phyloP scores from a whole-genome alignment of 345 rosid genomes.

The Citrus cavaleriei region DNA sequence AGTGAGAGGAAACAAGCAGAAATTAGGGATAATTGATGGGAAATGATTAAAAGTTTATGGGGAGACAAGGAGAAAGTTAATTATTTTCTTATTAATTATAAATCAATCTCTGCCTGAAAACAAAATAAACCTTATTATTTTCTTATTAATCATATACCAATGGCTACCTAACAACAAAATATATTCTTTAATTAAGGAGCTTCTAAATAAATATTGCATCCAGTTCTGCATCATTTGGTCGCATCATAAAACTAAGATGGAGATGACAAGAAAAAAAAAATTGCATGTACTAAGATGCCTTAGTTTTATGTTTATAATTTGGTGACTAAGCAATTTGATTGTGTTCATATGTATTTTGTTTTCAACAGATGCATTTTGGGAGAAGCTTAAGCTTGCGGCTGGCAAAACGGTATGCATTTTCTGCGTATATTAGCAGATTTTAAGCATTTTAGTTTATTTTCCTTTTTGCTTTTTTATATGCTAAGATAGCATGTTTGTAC shows the following conservation, averaged over 20 bases:
- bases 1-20: not conserved
- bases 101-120: not conserved
- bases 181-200: not conserved
- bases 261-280: no score
- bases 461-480: not conserved
- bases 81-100: not conserved
- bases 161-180: not conserved
- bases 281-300: not conserved
- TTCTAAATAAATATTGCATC: not conserved
- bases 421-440: not conserved
- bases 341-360: conserved; percentile 8
- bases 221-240: not conserved
- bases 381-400: conserved; percentile 61
- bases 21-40: not conserved
- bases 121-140: not conserved
- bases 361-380: conserved; percentile 73
- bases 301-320: not conserved
- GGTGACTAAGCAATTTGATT: not conserved
- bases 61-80: not conserved
- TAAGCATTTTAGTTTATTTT: no score
- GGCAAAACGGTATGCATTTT: conserved; percentile 52
- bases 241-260: not conserved
- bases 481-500: not conserved
- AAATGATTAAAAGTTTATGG: not conserved
- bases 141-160: not conserved